Evolutionary conservation across 495 filamentous ascomycete species (phyloP), one percentile per base, ranked within the genome.

Genomic region (Tuber melanosporum): DNA sequence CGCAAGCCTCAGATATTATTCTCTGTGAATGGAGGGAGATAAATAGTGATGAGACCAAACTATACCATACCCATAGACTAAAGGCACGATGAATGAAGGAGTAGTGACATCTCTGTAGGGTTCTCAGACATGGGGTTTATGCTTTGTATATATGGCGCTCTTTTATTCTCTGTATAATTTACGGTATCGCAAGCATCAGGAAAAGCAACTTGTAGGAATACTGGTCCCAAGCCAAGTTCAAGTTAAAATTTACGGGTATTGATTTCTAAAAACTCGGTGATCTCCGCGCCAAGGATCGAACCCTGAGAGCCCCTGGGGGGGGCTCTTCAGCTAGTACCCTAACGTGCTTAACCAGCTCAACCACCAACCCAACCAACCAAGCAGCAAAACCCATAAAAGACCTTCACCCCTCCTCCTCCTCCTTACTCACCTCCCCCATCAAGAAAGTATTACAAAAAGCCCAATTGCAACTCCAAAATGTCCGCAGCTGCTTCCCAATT

Each of bases 1-100:
- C 86, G 95, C 84, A 93, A 93, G 84, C 95, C 96, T 20, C 88
- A 95, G 85, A 83, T 99, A 76, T 89, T 99, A 66, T 98, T 99
- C 84, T 32, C n/a, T 45, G 42, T 43, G 42, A 36, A 43, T 74
- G 47, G 70, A 39, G 46, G 72, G 57, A 66, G 57, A 66, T 66
- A 17, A 66, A 15, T n/a, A 32, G 26, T 32, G 14, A 66, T 32
- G 26, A 32, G 26, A 66, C 57, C 32, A 32, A 17, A 32, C 57
- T 66, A 32, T 66, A 66, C 26, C 22, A 15, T 66, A 66, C 14
- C 26, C 26, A 66, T 66, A 66, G 57, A 66, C 57, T 66, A 66
- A 17, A 66, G 57, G 26, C n/a, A 32, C 22, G n/a, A 12, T 17
- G 26, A 62, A 66, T 17, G n/a, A 66, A 66, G 57, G 57, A 66